Conservation (phyloP, 1,284 basidiomycete species). For the Moesziomyces sp. region DNA sequence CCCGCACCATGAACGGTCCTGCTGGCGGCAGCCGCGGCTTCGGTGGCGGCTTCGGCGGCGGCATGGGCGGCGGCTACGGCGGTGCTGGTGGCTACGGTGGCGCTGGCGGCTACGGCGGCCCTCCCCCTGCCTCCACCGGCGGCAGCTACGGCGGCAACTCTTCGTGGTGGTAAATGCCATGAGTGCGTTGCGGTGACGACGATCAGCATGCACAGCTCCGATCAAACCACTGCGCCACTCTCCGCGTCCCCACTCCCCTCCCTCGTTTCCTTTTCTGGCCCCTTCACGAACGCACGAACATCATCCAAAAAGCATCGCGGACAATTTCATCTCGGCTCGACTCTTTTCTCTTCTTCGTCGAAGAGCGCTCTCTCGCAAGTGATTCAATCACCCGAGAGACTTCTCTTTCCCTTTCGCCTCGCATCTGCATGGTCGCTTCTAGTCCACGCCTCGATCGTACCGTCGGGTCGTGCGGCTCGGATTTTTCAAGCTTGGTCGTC, state of each 20-base stretch:
- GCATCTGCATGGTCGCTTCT: too few species aligned
- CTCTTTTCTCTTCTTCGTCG: conserved; percentile 3
- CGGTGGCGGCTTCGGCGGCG: conserved; percentile 54
- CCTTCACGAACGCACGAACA: conserved; percentile 37
- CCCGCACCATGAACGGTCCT: conserved; percentile 60
- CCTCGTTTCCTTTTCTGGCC: conserved; percentile 3
- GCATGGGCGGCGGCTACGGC: conserved; percentile 45
- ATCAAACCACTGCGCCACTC: not conserved
- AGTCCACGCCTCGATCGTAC: too few species aligned
- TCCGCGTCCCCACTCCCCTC: not conserved
- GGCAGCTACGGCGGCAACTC: conserved; percentile 53
- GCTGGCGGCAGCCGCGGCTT: conserved; percentile 54
- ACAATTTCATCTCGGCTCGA: conserved; percentile 35
- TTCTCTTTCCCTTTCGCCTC: too few species aligned
- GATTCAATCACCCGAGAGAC: too few species aligned
- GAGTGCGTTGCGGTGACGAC: not conserved
- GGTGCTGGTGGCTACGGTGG: conserved; percentile 37
- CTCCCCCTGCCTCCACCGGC: conserved; percentile 50
- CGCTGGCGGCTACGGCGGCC: conserved; percentile 41
- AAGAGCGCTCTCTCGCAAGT: too few species aligned
- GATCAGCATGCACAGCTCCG: not conserved
- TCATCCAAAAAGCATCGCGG: conserved; percentile 43
- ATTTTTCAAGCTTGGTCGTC: too few species aligned
- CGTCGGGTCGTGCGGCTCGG: too few species aligned
- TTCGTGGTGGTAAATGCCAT: conserved; percentile 43